Conservation (phyloP, 2,329 filamentous ascomycete genomes). For the Aspergillus arachidicola region DNA sequence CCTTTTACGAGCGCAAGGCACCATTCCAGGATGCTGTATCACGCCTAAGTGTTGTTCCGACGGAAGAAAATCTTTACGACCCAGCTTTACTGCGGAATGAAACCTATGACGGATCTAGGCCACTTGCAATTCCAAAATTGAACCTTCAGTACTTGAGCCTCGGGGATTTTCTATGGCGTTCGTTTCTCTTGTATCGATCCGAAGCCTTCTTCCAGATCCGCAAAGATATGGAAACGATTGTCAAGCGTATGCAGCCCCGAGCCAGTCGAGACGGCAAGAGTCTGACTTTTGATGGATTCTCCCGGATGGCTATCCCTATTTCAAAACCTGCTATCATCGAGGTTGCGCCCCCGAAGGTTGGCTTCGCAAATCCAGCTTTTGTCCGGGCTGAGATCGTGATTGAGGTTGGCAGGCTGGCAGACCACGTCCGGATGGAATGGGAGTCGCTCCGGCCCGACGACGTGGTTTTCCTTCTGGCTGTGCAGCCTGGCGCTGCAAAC, state of each 20-base stretch:
- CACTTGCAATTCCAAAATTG: slow-evolving; percentile 87
- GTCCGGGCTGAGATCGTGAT: slow-evolving; percentile 85
- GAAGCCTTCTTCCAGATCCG: slow-evolving; percentile 94
- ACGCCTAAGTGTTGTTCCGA: slow-evolving; percentile 76
- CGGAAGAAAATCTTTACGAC: slow-evolving; percentile 79
- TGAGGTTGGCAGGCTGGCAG: slow-evolving; percentile 77
- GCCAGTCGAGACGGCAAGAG: slow-evolving; percentile 65
- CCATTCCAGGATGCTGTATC: slow-evolving; percentile 81
- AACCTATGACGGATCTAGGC: slow-evolving; percentile 80
- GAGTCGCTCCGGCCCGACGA: slow-evolving; percentile 84
- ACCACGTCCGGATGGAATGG: slow-evolving; percentile 81
- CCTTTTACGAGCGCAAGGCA: slow-evolving; percentile 72
- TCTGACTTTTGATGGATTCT: slow-evolving; percentile 75
- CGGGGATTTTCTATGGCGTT: slow-evolving; percentile 95
- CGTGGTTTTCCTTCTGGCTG: slow-evolving; percentile 80
- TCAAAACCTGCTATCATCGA: slow-evolving; percentile 84
- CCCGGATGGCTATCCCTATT: slow-evolving; percentile 89
- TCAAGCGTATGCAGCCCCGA: slow-evolving; percentile 78
- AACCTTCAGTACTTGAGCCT: slow-evolving; percentile 95
- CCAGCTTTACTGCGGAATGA: slow-evolving; percentile 77
- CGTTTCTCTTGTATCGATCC: slow-evolving; percentile 82
- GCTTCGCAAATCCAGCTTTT: slow-evolving; percentile 77
- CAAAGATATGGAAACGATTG: slow-evolving; percentile 81
- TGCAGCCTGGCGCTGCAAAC: slow-evolving; percentile 60
- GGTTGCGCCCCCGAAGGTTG: slow-evolving; percentile 78